Evolutionary conservation across 2,329 filamentous ascomycete species (phyloP).

Genomic region (Chaetothyriales sp.): DNA sequence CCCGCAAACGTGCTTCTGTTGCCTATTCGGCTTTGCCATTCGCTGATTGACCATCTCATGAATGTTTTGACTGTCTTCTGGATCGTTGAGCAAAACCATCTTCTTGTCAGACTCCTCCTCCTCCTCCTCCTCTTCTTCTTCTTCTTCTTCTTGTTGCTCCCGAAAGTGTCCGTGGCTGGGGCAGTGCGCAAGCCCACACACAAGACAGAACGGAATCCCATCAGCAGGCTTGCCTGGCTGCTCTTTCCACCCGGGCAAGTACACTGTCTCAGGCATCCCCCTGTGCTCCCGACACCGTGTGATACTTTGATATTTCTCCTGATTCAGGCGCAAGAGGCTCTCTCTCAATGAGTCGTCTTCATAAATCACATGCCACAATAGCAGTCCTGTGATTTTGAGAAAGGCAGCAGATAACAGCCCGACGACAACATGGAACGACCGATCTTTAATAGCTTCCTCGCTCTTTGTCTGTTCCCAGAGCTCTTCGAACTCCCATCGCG

Average conservation of each 20-base stretch:
- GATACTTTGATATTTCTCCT: background rate
- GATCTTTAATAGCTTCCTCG: background rate
- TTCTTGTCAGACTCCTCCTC: slow-evolving; percentile 9
- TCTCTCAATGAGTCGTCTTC: background rate
- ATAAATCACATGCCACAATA: background rate
- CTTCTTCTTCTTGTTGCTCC: slow-evolving; percentile 6
- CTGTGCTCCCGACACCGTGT: background rate
- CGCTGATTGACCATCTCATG: slow-evolving; percentile 6
- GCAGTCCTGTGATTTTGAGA: background rate
- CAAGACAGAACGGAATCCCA: slow-evolving; percentile 8
- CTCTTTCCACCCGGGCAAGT: background rate
- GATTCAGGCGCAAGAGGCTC: background rate
- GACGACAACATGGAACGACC: background rate
- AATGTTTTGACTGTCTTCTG: slow-evolving; percentile 12
- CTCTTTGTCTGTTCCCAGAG: background rate
- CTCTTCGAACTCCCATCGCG: background rate
- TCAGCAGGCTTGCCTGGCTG: background rate
- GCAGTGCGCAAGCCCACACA: slow-evolving; percentile 17
- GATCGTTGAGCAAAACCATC: slow-evolving; percentile 14
- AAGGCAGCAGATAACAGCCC: background rate
- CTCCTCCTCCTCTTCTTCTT: slow-evolving; percentile 4
- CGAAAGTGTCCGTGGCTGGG: slow-evolving; percentile 15
- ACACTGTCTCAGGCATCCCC: background rate
- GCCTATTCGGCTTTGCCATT: background rate
- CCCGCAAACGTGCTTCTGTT: slow-evolving; percentile 14